Percentiles rank a stretch among this genome's conserved stretches.
phyloP scores from a whole-genome alignment of 2,329 filamentous ascomycete genomes.

The Ceratocystiopsis sp. region DNA sequence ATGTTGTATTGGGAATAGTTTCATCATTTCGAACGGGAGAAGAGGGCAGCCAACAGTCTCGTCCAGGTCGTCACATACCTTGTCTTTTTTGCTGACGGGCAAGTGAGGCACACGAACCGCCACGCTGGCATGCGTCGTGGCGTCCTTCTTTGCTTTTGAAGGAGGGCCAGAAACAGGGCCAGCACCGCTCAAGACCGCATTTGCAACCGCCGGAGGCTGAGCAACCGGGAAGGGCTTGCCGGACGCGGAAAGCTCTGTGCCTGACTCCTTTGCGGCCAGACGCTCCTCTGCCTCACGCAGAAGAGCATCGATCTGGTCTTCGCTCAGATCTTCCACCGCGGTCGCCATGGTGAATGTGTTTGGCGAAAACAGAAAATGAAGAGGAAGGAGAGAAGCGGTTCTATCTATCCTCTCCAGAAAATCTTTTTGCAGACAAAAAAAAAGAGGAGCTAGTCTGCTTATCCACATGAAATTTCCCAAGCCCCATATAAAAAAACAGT shows the following conservation, averaged over 20 bases:
- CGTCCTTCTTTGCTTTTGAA: no score
- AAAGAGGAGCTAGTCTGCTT: no score
- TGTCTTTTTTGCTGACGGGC: conserved; percentile 9
- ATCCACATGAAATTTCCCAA: no score
- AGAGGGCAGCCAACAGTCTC: no score
- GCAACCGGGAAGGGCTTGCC: conserved; percentile 1
- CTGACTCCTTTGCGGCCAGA: conserved; percentile 13
- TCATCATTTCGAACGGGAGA: conserved; percentile 39
- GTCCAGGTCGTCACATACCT: conserved; percentile 13
- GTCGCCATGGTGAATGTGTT: conserved; percentile 11
- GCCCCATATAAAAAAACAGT: no score
- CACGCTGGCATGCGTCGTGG: no score
- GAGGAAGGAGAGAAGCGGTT: background rate
- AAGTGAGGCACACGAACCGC: no score
- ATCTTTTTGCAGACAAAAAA: background rate
- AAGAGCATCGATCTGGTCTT: conserved; percentile 20
- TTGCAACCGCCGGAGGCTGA: conserved; percentile 4
- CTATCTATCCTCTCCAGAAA: no score
- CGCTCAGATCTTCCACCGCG: conserved; percentile 14
- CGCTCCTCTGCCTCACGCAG: conserved; percentile 22
- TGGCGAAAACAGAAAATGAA: background rate
- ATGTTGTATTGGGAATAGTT: conserved; percentile 47
- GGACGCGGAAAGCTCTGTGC: background rate
- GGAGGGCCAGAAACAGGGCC: background rate
- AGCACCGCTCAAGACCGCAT: conserved; percentile 5